These are phyloP conservation scores for Aspergillus hortae DNA, from an alignment of 2,329 filamentous ascomycete genomes.

Conservation along the genomic window DNA sequence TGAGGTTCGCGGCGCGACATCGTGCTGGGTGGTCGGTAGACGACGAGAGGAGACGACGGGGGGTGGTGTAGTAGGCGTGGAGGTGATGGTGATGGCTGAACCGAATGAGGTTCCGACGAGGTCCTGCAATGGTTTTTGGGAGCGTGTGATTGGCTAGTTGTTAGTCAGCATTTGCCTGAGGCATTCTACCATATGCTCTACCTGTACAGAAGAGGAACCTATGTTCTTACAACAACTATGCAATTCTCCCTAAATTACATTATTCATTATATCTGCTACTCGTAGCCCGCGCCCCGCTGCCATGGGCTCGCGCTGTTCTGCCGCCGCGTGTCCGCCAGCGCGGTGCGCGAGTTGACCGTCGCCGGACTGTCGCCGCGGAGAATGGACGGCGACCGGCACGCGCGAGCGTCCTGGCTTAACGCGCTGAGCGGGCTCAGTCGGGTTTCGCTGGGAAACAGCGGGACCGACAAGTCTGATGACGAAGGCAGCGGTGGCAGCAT, in stretches of 20 bases:
- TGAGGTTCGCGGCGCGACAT: slow-evolving; percentile 21
- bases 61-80: neutral
- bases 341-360: slow-evolving; percentile 24
- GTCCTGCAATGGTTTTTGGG: slow-evolving; percentile 9
- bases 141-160: slow-evolving; percentile 24
- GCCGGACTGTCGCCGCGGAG: neutral
- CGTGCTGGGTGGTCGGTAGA: slow-evolving; percentile 2
- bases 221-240: neutral
- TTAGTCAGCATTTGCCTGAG: slow-evolving; percentile 12
- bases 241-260: neutral
- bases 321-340: slow-evolving; percentile 25
- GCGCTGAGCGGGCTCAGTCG: neutral
- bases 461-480: slow-evolving; percentile 45
- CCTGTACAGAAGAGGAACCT: neutral
- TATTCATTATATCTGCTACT: slow-evolving; percentile 23
- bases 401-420: neutral
- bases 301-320: slow-evolving; percentile 57
- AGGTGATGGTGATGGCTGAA: neutral
- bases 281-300: slow-evolving; percentile 63
- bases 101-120: neutral
- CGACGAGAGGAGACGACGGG: neutral
- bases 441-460: slow-evolving; percentile 39
- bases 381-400: neutral
- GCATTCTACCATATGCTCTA: too few species aligned
- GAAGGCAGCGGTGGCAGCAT: neutral